Evolutionary conservation across 345 rosid genomes (phyloP), one percentile per base, ranked within the genome.

Genomic region (Cardamine chenopodiifolia): DNA sequence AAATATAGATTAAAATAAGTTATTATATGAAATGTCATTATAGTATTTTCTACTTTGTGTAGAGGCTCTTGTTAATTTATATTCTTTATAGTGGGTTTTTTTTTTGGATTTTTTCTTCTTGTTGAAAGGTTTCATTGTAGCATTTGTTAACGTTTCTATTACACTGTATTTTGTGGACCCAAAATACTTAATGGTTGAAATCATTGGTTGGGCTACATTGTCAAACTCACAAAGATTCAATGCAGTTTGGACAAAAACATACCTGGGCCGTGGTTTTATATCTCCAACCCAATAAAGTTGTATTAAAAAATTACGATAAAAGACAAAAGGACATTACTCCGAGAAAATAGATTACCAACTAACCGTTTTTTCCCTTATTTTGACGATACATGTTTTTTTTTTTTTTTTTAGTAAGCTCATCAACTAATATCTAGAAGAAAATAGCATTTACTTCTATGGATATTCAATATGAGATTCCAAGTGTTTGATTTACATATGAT

Each of bases 21-120:
- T n/a, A 44, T 44, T 15, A 44, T 15, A 44, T 48, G 37, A 59
- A 40, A 59, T 50, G 61, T 47, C 73, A 59, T 59, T 50, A 59
- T 59, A 60, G 40, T 53, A 49, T 28, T 75, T 15, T 48, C 42
- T 67, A 23, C 60, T 74, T 66, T 74, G n/a, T 57, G 60, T 7
- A 7, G 73, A 48, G 53, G 44, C 61, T 58, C 42, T 74, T 45
- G 28, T 35, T 48, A 5, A 18, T 35, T 34, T 45, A 10, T 65
- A 37, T 32, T 65, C 49, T 69, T 69, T 56, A 18, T 40, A 39
- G 44, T 40, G 17, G 40, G 6, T 31, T 20, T 20, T 44, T 3
- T 8, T 11, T 45, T 20, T 64, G 15, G 5, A 15, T 37, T 12
- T n/a, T 35, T 49, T 49, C 19, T 26, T 34, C 14, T 22, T 14